phyloP scores from a whole-genome alignment of 768 basidiomycete genomes.

The Kwoniella newhampshirensis region DNA sequence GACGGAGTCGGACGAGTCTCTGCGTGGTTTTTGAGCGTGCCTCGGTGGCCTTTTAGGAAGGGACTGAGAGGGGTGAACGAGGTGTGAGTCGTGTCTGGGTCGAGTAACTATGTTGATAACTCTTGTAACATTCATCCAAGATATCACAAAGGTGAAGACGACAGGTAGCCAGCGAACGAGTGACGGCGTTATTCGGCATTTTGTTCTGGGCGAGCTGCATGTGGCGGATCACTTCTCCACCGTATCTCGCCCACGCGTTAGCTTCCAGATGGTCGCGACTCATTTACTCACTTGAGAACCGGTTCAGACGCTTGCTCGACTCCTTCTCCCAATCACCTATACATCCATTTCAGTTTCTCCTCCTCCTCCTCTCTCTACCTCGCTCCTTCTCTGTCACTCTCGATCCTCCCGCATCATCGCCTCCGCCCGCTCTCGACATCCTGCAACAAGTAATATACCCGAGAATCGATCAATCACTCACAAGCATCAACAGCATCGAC shows the following conservation, averaged over 20 bases:
- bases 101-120: neutral
- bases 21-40: slow-evolving; percentile 2
- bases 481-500: slow-evolving; percentile 1
- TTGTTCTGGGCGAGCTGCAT: too few species aligned
- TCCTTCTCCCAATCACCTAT: too few species aligned
- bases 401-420: slow-evolving; percentile 3
- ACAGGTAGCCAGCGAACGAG: neutral
- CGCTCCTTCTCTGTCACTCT: neutral
- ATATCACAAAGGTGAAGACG: neutral
- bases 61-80: neutral
- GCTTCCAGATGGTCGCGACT: neutral
- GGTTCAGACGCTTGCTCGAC: neutral
- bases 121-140: neutral
- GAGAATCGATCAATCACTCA: too few species aligned
- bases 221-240: too few species aligned
- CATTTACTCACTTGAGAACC: neutral
- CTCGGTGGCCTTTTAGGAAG: neutral
- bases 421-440: neutral
- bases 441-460: neutral
- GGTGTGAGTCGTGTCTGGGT: neutral
- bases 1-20: slow-evolving; percentile 38
- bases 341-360: neutral
- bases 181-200: slow-evolving; percentile 6
- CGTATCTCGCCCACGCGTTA: neutral
- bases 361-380: slow-evolving; percentile 5